Evolutionary conservation across 768 basidiomycete species (phyloP).

Genomic region (Rhizopogon vesiculosus): DNA sequence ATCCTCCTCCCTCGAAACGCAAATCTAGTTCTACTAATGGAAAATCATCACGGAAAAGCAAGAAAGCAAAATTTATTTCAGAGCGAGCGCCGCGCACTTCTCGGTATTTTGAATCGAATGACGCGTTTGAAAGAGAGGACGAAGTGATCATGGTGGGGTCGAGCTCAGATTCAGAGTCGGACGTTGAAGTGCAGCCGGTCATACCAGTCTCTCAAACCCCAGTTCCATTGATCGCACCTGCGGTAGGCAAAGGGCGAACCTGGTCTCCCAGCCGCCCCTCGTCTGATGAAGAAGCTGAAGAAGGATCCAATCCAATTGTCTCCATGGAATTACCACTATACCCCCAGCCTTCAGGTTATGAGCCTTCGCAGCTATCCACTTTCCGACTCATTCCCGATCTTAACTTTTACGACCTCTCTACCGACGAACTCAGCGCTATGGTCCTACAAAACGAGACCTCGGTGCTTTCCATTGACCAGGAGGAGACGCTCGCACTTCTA

Average conservation of each 20-base stretch:
- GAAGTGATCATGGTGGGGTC: not conserved
- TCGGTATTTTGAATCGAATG: not conserved
- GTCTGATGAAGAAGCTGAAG: not conserved
- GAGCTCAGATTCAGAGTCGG: not conserved
- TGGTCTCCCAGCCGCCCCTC: not conserved
- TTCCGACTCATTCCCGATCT: not conserved
- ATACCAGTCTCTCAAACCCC: too few relatives aligned
- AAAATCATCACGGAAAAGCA: not conserved
- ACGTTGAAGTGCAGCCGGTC: not conserved
- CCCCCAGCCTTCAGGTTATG: not conserved
- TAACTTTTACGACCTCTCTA: not conserved
- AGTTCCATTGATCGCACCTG: too few relatives aligned
- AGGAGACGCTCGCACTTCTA: slow-evolving; percentile 45
- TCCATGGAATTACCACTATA: not conserved
- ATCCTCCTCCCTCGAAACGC: not conserved
- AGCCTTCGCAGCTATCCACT: not conserved
- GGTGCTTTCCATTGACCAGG: not conserved
- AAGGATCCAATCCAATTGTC: not conserved
- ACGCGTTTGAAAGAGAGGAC: not conserved
- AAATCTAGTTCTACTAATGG: not conserved
- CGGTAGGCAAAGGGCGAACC: too few relatives aligned
- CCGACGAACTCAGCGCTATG: not conserved
- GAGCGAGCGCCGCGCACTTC: not conserved
- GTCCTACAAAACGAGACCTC: not conserved
- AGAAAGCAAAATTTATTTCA: not conserved